These are phyloP conservation scores for Tolypocladium tundrense DNA, from an alignment of 2,329 filamentous ascomycete genomes.

Conservation along the genomic window DNA sequence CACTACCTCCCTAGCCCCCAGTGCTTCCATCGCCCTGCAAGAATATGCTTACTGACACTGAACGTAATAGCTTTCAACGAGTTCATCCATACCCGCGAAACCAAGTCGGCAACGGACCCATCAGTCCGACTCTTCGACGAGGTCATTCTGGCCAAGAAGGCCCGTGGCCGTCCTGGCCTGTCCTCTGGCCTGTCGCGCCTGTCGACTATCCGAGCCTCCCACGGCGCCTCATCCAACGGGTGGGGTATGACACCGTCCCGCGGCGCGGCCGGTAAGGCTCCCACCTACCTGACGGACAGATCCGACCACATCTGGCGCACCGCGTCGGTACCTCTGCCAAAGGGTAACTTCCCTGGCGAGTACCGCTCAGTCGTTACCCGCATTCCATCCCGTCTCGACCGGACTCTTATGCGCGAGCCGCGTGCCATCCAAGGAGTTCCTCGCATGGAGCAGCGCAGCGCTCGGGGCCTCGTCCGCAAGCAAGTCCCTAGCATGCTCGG, in stretches of 20 bases:
- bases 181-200: conserved; percentile 54
- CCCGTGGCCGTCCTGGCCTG: conserved; percentile 53
- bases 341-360: conserved; percentile 51
- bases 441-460: conserved; percentile 41
- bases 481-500: conserved; percentile 42
- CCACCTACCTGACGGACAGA: conserved; percentile 59
- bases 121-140: conserved; percentile 72
- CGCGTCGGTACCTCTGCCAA: conserved; percentile 48
- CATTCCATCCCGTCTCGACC: conserved; percentile 75
- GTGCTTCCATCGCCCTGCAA: not conserved
- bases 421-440: conserved; percentile 84
- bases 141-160: conserved; percentile 69
- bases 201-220: conserved; percentile 47
- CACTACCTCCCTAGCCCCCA: not conserved
- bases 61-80: conserved; percentile 51
- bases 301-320: conserved; percentile 74
- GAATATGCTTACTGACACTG: not conserved
- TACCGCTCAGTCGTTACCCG: conserved; percentile 51
- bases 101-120: conserved; percentile 48
- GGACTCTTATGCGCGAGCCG: conserved; percentile 82
- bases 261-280: conserved; percentile 26
- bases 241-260: conserved; percentile 24
- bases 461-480: conserved; percentile 41
- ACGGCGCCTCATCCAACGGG: conserved; percentile 34
- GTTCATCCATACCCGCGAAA: conserved; percentile 75